Evolutionary conservation across 2,329 filamentous ascomycete species (phyloP), one percentile per base, ranked within the genome.

Genomic region (Periconia macrospinosa): DNA sequence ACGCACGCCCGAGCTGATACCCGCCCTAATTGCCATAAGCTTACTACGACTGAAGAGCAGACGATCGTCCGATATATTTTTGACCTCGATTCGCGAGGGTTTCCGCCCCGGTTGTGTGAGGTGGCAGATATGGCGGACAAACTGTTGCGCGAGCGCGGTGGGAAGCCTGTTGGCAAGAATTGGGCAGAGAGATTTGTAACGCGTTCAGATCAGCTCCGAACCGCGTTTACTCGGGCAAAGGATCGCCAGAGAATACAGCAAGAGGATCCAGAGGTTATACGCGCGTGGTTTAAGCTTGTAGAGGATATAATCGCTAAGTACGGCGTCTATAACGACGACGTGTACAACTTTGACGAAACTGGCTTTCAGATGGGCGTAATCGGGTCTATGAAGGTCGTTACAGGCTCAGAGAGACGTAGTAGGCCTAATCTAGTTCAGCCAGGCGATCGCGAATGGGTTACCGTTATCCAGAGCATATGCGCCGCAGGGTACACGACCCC

Each of bases 371-470:
- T 62, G 43, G 55, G 58, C 35, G 30, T 52, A 19, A 60, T 59
- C 47, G 23, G 18, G 8, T 52, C 55, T 30, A 33, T 47, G 35
- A 41, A 40, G 8, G 55, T 60, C 17, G 50, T 60, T 18, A 58
- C 48, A 45, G 47, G 43, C 23, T 53, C 45, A 57, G 54, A 66
- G 48, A 46, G 47, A 44, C 49, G 47, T 41, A 33, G 14, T 46
- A 18, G 48, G 45, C 49, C 49, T 46, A 68, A 63, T 55, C 33
- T 44, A 43, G 41, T 60, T 10, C 53, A 70, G 59, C 63, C 59
- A 54, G 57, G 69, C 14, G 63, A 67, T 60, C 61, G 62, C n/a
- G 61, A 70, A 62, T 72, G 57, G 62, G 56, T 58, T 45, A 70
- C 59, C 17, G 57, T 54, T 3, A 68, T 69, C 49, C 44, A 58